Evolutionary conservation across 2,329 filamentous ascomycete genomes (phyloP), one percentile per base, ranked within the genome.

Genomic region (Pseudogymnoascus sp.): DNA sequence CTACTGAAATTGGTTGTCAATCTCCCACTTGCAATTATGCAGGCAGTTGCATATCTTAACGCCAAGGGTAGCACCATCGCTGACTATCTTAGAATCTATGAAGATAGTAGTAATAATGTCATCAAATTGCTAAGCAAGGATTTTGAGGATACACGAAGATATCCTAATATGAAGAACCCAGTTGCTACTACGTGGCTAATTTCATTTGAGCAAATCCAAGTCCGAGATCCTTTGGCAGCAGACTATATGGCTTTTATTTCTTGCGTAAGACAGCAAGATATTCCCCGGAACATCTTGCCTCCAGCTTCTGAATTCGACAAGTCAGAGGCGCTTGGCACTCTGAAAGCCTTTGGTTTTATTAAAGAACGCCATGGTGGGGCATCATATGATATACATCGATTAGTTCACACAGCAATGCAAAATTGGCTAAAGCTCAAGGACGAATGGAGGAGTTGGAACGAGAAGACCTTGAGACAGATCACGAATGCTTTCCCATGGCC

Each of bases 321-420:
- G 21, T 53, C 14, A 3, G 38, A 64, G 18, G 62, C 64, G 7
- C 21, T 65, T 2, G 56, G 62, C 5, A 50, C 42, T 5, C 46
- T 65, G 5, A 31, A 25, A 8, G 62, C 53, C n/a, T 65, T 60
- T 63, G 62, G 62, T 18, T 62, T 64, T 28, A 16, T 64, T 25
- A 12, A 38, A 18, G 14, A 56, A 18, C n/a, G 18, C 28, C n/a
- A 25, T 7, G 5, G 16, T 16, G n/a, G 12, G 18, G 42, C 25
- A 12, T 42, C 42, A 16, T 61, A 46, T 25, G 37, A 60, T 61
- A 28, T 63, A 8, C 66, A 69, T 62, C 64, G 64, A 10, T 53
- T 69, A 23, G 65, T 69, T 16, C 63, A 69, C 64, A 28, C 67
- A 2, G 62, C 66, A 40, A 69, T 61, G 11, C 59, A 66, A 25